phyloP scores from a whole-genome alignment of 257 asterid genomes.

The Penstemon barbatus region DNA sequence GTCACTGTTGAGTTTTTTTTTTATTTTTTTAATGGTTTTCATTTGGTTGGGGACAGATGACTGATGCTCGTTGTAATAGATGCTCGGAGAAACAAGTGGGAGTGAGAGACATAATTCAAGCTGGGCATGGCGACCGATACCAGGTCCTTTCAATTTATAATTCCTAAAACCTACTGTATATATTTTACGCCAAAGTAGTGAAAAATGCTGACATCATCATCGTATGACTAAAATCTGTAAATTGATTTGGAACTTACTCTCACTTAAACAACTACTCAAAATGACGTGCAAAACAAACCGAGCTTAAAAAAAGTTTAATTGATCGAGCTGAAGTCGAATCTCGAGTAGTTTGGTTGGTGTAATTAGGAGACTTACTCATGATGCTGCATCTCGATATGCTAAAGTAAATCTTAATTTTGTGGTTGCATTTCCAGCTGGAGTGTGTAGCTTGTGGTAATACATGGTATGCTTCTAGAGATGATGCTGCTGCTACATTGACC shows the following conservation, averaged over 20 bases:
- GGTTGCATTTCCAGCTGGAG: constrained; percentile 56
- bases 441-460: constrained; percentile 68
- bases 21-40: background rate
- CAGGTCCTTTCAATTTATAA: constrained; percentile 42
- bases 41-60: constrained; percentile 57
- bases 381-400: background rate
- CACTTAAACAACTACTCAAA: background rate
- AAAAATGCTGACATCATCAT: background rate
- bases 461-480: constrained; percentile 80
- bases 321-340: no score
- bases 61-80: constrained; percentile 79
- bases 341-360: no score
- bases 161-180: background rate
- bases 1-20: background rate
- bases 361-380: no score
- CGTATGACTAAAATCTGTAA: background rate
- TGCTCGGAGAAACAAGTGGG: constrained; percentile 73
- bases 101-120: constrained; percentile 62
- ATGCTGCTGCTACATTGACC: constrained; percentile 53
- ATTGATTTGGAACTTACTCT: background rate
- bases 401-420: background rate
- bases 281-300: no score
- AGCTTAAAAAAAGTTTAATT: no score
- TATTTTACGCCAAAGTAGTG: background rate
- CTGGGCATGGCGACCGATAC: constrained; percentile 77